Percentiles rank a stretch among this genome's conserved stretches.
Evolutionary conservation across 2,329 filamentous ascomycete genomes (phyloP).

Genomic region (Cercospora janseana): DNA sequence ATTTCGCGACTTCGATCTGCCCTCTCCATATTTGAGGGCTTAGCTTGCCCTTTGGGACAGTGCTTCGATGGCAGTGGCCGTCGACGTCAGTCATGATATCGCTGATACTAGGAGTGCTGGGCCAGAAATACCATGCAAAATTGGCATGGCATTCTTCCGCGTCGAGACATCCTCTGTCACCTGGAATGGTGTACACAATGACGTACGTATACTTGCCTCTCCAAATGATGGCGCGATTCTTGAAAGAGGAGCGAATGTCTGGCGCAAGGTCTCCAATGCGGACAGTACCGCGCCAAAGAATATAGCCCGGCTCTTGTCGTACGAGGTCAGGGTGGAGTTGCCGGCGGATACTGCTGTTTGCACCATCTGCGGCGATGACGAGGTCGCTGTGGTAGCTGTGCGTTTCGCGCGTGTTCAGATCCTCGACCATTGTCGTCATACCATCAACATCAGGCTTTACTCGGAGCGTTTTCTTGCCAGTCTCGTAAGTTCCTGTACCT

Average conservation of each 20-base stretch:
- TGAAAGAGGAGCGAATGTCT: conserved; percentile 14
- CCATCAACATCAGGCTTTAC: conserved; percentile 9
- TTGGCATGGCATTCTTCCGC: conserved; percentile 31
- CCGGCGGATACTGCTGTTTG: conserved; percentile 24
- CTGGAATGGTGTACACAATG: conserved; percentile 35
- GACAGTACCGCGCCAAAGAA: conserved; percentile 28
- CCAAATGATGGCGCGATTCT: conserved; percentile 18
- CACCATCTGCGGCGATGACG: conserved; percentile 29
- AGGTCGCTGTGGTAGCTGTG: conserved; percentile 20
- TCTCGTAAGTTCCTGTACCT: conserved; percentile 11
- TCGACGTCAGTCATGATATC: conserved; percentile 35
- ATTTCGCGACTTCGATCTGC: conserved; percentile 26
- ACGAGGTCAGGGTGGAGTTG: conserved; percentile 20
- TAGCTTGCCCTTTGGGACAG: conserved; percentile 34
- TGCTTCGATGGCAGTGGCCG: conserved; percentile 31
- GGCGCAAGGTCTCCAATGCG: conserved; percentile 15
- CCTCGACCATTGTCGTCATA: conserved; percentile 15
- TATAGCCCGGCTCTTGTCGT: conserved; percentile 26
- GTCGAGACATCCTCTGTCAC: conserved; percentile 29
- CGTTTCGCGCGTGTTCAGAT: conserved; percentile 9
- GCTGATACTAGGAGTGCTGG: conserved; percentile 18
- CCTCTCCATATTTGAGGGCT: conserved; percentile 32
- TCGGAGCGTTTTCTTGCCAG: conserved; percentile 17
- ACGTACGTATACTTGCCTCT: conserved; percentile 19
- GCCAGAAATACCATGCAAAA: conserved; percentile 35